These are phyloP conservation scores for Apiotrichum montevideense DNA, from an alignment of 1,284 basidiomycete species.

Conservation along the genomic window DNA sequence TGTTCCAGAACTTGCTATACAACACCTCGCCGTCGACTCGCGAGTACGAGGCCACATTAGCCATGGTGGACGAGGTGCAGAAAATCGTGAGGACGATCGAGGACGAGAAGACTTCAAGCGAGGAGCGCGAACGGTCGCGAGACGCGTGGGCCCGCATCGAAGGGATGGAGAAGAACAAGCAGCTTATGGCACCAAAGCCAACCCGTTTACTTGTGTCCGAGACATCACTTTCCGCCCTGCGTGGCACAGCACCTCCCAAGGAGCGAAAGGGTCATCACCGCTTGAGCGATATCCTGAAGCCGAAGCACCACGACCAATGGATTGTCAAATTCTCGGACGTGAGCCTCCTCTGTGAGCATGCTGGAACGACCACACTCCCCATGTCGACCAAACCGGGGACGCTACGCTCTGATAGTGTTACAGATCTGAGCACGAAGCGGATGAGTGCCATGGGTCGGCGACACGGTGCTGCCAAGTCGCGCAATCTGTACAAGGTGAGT, in stretches of 20 bases:
- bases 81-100: constrained; percentile 91
- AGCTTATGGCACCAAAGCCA: constrained; percentile 77
- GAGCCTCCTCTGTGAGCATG: constrained; percentile 80
- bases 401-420: constrained; percentile 54
- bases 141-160: constrained; percentile 95
- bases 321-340: constrained; percentile 92
- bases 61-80: constrained; percentile 96
- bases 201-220: constrained; percentile 83
- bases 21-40: constrained; percentile 92
- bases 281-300: constrained; percentile 59
- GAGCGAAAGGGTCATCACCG: constrained; percentile 70
- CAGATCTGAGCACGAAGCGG: constrained; percentile 60
- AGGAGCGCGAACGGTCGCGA: constrained; percentile 87
- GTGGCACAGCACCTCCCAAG: not conserved
- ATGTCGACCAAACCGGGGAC: constrained; percentile 60
- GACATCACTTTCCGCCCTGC: constrained; percentile 49
- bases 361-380: constrained; percentile 80
- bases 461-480: constrained; percentile 65
- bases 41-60: constrained; percentile 91
- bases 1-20: constrained; percentile 95
- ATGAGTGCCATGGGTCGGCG: constrained; percentile 59
- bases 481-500: constrained; percentile 78
- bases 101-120: constrained; percentile 92
- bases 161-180: constrained; percentile 68
- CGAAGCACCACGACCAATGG: constrained; percentile 72